phyloP scores from a whole-genome alignment of 441 rosid genomes.

The Pelargonium citronellum region DNA sequence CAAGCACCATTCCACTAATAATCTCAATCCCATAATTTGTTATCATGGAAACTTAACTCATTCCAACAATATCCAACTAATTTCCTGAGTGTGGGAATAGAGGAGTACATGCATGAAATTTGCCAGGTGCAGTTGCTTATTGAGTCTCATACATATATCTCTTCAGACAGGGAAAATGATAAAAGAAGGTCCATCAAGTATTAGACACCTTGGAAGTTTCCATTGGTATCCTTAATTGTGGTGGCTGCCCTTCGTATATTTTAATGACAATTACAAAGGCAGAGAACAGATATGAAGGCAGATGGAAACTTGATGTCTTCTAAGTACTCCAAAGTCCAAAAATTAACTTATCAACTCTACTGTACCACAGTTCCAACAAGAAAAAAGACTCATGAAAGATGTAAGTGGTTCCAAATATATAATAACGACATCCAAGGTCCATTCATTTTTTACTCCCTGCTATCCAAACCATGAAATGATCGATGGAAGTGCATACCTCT shows the following conservation, averaged over 20 bases:
- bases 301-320: not conserved
- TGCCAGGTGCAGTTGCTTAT: too few species aligned
- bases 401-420: constrained; percentile 1
- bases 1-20: too few species aligned
- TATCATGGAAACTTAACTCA: too few species aligned
- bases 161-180: not conserved
- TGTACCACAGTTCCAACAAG: not conserved
- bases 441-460: not conserved
- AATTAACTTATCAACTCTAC: not conserved
- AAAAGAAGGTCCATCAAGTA: not conserved
- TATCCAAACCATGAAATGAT: not conserved
- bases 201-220: not conserved
- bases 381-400: not conserved
- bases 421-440: not conserved
- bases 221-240: not conserved
- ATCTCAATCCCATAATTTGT: too few species aligned
- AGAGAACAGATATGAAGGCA: not conserved
- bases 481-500: constrained; percentile 45
- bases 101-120: too few species aligned
- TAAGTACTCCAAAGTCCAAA: not conserved
- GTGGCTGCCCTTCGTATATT: not conserved
- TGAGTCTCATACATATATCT: too few species aligned
- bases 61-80: too few species aligned
- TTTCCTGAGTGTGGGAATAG: too few species aligned
- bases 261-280: not conserved